These are phyloP conservation scores for Xylaria bambusicola DNA, from an alignment of 495 filamentous ascomycete species.

Conservation along the genomic window DNA sequence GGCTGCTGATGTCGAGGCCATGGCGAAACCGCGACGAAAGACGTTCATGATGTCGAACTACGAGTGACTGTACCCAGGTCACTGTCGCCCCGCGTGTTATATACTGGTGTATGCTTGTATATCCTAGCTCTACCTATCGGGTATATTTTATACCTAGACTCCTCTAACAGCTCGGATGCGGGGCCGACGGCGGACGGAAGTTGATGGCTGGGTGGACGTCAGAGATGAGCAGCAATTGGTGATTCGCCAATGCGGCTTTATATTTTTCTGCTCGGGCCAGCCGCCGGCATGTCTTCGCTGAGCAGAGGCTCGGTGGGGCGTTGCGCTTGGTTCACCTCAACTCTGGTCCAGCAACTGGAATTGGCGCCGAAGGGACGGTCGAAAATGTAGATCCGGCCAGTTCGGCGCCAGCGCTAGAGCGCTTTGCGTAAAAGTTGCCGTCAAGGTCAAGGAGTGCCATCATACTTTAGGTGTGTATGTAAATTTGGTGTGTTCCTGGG, in stretches of 20 bases:
- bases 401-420: conserved; percentile 7
- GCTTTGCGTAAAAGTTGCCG: conserved; percentile 3
- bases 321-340: background rate
- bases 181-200: conserved; percentile 2
- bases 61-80: background rate
- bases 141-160: background rate
- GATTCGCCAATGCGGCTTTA: conserved; percentile 20
- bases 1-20: conserved; percentile 54
- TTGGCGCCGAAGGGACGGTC: conserved; percentile 3
- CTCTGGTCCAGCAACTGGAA: background rate
- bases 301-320: background rate
- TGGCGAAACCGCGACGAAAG: conserved; percentile 48
- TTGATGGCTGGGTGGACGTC: conserved; percentile 15
- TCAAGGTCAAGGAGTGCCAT: too few species aligned
- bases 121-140: background rate
- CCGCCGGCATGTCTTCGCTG: background rate
- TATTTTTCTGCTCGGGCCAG: conserved; percentile 14
- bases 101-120: background rate
- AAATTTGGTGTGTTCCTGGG: too few species aligned
- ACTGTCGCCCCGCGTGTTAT: background rate
- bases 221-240: background rate
- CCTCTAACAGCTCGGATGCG: background rate
- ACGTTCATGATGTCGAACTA: conserved; percentile 35
- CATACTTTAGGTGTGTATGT: too few species aligned
- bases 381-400: conserved; percentile 5